These are phyloP conservation scores for Moricandia arvensis DNA, from an alignment of 345 rosid species.

Conservation along the genomic window DNA sequence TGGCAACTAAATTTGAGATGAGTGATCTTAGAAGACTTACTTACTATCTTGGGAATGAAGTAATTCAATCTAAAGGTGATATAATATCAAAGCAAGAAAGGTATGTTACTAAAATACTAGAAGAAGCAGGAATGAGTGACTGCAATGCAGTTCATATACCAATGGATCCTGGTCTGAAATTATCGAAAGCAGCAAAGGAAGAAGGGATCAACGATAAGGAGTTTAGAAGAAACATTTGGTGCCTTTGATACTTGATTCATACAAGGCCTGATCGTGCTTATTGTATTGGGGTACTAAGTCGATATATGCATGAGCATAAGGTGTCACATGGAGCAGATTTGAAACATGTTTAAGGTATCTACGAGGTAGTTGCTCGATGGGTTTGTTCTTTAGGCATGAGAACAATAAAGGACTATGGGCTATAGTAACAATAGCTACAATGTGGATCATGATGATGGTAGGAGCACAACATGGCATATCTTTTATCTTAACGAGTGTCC, in stretches of 20 bases:
- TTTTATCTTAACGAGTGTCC: not conserved
- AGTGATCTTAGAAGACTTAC: not conserved
- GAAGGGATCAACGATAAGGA: not conserved
- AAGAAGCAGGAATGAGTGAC: not conserved
- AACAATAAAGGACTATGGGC: no score
- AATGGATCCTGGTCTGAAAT: not conserved
- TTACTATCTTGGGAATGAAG: not conserved
- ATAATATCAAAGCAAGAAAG: not conserved
- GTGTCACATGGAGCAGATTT: not conserved
- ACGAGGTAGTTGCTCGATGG: not conserved
- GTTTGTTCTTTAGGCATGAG: not conserved
- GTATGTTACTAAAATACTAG: not conserved
- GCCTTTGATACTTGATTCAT: not conserved
- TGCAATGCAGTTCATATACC: not conserved
- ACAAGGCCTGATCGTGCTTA: not conserved
- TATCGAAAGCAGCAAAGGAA: not conserved
- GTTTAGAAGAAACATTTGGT: not conserved
- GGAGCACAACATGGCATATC: not conserved
- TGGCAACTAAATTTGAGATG: not conserved
- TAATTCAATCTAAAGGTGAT: not conserved
- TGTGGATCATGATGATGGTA: not conserved
- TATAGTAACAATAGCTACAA: not conserved
- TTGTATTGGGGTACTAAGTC: not conserved
- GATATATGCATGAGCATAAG: not conserved
- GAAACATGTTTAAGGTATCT: not conserved